Evolutionary conservation across 2,329 filamentous ascomycete genomes (phyloP), one percentile per base, ranked within the genome.

Genomic region (Cercospora berteroae): DNA sequence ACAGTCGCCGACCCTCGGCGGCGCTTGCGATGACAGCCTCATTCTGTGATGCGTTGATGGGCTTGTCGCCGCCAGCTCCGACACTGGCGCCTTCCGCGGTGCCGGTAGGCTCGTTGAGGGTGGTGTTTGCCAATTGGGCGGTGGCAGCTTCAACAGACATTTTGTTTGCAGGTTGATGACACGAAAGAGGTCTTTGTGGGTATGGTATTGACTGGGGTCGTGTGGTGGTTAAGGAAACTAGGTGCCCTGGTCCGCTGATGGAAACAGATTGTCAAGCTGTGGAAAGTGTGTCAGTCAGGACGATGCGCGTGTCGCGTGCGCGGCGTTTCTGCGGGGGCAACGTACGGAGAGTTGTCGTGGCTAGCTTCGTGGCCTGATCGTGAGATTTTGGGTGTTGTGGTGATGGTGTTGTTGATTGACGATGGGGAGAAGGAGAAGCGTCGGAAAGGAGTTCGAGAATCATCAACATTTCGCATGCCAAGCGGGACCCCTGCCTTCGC

Each of bases 1-100:
- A 99, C 79, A 99, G 91, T 86, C 95, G 93, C 87, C 95, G 93
- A 83, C 95, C 94, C 88, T 99, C 95, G 83, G 94, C 94, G 83
- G 95, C 95, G 86, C 93, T 97, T 84, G 93, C 93, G 82, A 95
- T 90, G 80, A 95, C 93, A 82, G 94, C 93, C 83, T 97, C 93
- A 81, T 92, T 90, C 84, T 91, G 87, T 78, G 90, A 86, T 79
- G 87, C 84, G 83, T 91, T 87, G 82, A 87, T 87, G 80, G 89
- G 88, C 85, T 91, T 90, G 76, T 82, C 80, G 76, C 80, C 80
- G 78, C 80, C 81, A 73, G 81, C 79, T 74, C 79, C 80, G 65
- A 79, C 76, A 71, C 69, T 76, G 75, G 86, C 86, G 74, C 89
- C 87, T 78, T 84, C 80, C 75, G 85, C 85, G 79, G 83, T 84